A percentile compares a stretch with the other conserved stretches of the same genome.
Conservation (phyloP, 805 yeast genomes). For the Groenewaldozyma tartarivorans region DNA sequence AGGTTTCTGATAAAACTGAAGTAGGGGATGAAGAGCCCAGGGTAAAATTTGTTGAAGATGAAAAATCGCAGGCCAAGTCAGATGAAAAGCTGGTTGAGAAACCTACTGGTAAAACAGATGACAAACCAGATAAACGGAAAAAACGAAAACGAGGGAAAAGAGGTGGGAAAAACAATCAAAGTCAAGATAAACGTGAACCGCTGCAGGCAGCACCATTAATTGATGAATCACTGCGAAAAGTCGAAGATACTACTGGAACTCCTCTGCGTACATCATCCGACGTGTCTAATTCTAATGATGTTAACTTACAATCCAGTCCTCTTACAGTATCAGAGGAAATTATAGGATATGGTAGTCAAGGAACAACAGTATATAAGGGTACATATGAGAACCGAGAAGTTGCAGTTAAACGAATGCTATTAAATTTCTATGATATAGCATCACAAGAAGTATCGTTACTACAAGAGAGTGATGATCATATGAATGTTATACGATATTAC, state of each 20-base stretch:
- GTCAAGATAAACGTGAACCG: slow-evolving; percentile 1
- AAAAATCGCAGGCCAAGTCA: too few relatives aligned
- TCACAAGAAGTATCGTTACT: slow-evolving; percentile 79
- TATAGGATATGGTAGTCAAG: slow-evolving; percentile 95
- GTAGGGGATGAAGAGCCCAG: too few relatives aligned
- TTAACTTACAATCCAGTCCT: slow-evolving; percentile 13
- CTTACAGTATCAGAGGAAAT: slow-evolving; percentile 52
- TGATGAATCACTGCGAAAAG: slow-evolving; percentile 1
- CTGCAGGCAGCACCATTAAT: slow-evolving; percentile 5
- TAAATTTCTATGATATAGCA: slow-evolving; percentile 90
- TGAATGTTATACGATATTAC: slow-evolving; percentile 85
- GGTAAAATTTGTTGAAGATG: neutral
- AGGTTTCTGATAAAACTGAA: too few relatives aligned
- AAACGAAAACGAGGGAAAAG: slow-evolving; percentile 84
- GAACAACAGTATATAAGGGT: slow-evolving; percentile 90
- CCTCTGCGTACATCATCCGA: neutral
- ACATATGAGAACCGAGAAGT: slow-evolving; percentile 87
- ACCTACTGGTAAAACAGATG: too few relatives aligned
- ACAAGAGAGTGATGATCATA: slow-evolving; percentile 94
- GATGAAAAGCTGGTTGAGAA: too few relatives aligned
- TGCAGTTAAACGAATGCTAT: slow-evolving; percentile 88
- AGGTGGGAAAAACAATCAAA: slow-evolving; percentile 2
- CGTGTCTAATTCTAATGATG: slow-evolving; percentile 5
- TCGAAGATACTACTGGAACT: neutral
- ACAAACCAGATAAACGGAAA: too few relatives aligned